phyloP scores from a whole-genome alignment of 129 eudicot genomes.

The carrot (Daucus carota) region DNA sequence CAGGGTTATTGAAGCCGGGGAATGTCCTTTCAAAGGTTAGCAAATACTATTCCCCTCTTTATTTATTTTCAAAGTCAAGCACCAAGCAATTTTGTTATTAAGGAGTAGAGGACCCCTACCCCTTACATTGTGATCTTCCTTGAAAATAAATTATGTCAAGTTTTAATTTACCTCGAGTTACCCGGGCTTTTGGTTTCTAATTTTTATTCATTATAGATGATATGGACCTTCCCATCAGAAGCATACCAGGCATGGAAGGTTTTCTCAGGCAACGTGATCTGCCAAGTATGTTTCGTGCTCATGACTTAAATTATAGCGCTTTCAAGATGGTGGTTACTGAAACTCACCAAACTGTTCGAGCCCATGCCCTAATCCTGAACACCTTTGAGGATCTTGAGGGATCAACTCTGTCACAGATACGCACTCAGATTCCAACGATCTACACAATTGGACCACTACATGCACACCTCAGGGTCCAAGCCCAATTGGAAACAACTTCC shows the following conservation, averaged over 20 bases:
- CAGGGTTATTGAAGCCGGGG: constrained; percentile 8
- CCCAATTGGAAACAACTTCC: constrained; percentile 8
- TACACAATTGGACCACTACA: constrained; percentile 58
- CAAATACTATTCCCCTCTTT: too few relatives aligned
- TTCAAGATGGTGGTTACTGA: background rate
- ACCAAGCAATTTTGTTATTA: too few relatives aligned
- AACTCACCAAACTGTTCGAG: constrained; percentile 9
- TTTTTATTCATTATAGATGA: background rate
- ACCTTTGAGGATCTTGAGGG: constrained; percentile 58
- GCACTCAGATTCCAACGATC: constrained; percentile 28
- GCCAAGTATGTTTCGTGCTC: background rate
- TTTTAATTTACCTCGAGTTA: too few relatives aligned
- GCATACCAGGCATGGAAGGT: constrained; percentile 6
- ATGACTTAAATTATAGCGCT: background rate
- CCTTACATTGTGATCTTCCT: too few relatives aligned
- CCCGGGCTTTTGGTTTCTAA: too few relatives aligned
- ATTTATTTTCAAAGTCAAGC: too few relatives aligned
- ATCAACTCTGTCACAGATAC: constrained; percentile 32
- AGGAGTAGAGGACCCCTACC: too few relatives aligned
- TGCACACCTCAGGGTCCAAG: constrained; percentile 27
- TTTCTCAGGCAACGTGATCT: constrained; percentile 1
- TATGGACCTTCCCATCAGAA: background rate
- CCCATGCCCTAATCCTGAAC: constrained; percentile 42
- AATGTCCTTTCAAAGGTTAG: background rate
- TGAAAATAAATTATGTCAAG: too few relatives aligned